Evolutionary conservation across 768 basidiomycete genomes (phyloP), one percentile per base, ranked within the genome.

Genomic region (Tulasnella sp.): DNA sequence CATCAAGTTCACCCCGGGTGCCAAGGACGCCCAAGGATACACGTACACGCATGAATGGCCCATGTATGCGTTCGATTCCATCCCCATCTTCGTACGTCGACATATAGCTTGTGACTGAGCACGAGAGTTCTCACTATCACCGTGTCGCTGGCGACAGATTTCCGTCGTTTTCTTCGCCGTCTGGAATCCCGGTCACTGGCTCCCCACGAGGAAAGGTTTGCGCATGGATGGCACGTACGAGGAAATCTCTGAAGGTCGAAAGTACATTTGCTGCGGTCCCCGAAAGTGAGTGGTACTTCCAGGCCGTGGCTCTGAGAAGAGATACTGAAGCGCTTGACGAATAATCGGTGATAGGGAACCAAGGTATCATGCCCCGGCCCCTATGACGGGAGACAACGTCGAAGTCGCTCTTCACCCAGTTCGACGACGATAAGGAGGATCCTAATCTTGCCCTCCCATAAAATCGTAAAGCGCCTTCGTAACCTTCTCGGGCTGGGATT

Each of bases 11-110:
- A 73, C 36, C 19, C 27, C 56, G 14, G 73, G 71, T 19, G 31
- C 39, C 56, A 4, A 8, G 27, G 34, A 78, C 27, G 75, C 56
- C 14, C 40, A 71, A 52, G 81, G 81, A n/a, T 81, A 81, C 71
- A 27, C 71, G 19, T 68, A 71, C 71, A 77, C 74, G 19, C 79
- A 81, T 42, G 81, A 81, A 38, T 81, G 80, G 80, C 79, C 52
- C 27, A 14, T 81, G 46, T 81, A 81, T 39, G 80, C 71, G 40
- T 79, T 75, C 31, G 80, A 81, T 39, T 56, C 80, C 2, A 27
- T 79, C 38, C 80, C 79, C 27, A 80, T 81, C 42, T 48, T 79
- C 34, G 80, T 81, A 62, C 36, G 78, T 58, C 31, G 48, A 27
- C 48, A n/a, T 76, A 27, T 14, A 31, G 8, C n/a, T 21, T 16